Evolutionary conservation across 2,329 filamentous ascomycete species (phyloP).

Genomic region (Cytospora schulzeri): DNA sequence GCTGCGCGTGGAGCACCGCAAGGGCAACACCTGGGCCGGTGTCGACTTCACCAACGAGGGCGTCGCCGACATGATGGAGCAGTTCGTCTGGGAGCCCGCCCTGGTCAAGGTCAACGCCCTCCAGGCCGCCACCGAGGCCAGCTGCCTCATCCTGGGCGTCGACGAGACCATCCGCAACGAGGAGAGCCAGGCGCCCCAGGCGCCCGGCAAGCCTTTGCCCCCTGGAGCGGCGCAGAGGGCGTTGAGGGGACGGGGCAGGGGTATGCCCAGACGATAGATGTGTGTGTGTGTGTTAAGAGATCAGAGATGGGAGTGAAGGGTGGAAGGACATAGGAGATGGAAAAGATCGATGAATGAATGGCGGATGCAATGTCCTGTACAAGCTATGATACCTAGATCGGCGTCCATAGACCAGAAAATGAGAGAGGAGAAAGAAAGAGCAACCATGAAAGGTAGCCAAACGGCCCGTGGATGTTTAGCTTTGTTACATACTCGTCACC

Average conservation of each 20-base stretch:
- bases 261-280: constrained; percentile 80
- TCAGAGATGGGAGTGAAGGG: neutral
- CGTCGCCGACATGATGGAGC: constrained; percentile 89
- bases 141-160: constrained; percentile 91
- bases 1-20: constrained; percentile 92
- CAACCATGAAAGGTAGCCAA: constrained; percentile 2
- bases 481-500: neutral
- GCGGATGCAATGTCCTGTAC: constrained; percentile 23
- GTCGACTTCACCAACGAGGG: constrained; percentile 94
- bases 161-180: constrained; percentile 99
- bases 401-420: constrained; percentile 26
- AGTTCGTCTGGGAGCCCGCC: constrained; percentile 96
- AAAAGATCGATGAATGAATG: constrained; percentile 2
- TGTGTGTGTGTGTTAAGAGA: neutral
- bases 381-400: constrained; percentile 28
- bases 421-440: constrained; percentile 1
- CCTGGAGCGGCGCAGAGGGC: constrained; percentile 87
- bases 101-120: constrained; percentile 97
- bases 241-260: constrained; percentile 78
- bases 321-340: neutral
- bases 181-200: constrained; percentile 84
- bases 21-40: constrained; percentile 90
- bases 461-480: neutral
- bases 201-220: constrained; percentile 72
- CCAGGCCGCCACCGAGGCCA: constrained; percentile 92